Conservation (phyloP, 306 rosid genomes). For the Cicer chorassanicum region DNA sequence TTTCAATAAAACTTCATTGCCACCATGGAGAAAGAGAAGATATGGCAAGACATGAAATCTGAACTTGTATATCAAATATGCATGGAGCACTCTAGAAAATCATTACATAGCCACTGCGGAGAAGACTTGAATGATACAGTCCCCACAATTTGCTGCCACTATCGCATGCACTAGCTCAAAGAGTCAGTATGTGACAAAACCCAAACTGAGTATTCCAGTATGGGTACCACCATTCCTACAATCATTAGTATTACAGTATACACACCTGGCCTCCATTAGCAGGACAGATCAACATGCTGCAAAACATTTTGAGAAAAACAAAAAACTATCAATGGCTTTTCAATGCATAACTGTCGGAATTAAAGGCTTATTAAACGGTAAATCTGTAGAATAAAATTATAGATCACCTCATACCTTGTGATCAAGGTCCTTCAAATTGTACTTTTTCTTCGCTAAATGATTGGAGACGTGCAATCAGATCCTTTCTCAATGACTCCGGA, state of each 20-base stretch:
- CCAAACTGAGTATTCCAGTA: conserved; percentile 45
- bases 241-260: conserved; percentile 51
- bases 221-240: conserved; percentile 46
- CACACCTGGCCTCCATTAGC: conserved; percentile 52
- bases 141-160: conserved; percentile 43
- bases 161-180: conserved; percentile 48
- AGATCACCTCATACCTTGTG: conserved; percentile 43
- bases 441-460: conserved; percentile 65
- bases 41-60: conserved; percentile 46
- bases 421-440: conserved; percentile 45
- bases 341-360: neutral
- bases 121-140: conserved; percentile 40
- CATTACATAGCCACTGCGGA: conserved; percentile 31
- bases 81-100: conserved; percentile 43
- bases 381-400: conserved; percentile 8
- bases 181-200: conserved; percentile 49
- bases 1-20: conserved; percentile 55
- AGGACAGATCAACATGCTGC: conserved; percentile 55
- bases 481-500: conserved; percentile 71
- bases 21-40: conserved; percentile 54
- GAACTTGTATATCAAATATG: conserved; percentile 48
- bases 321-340: conserved; percentile 34
- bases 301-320: conserved; percentile 32
- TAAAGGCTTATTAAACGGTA: conserved; percentile 30
- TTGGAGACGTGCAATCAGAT: conserved; percentile 60